Base-by-base conservation (phyloP, 1,139 yeast genomes). In the Hemisphaericaspora subhashii region DNA sequence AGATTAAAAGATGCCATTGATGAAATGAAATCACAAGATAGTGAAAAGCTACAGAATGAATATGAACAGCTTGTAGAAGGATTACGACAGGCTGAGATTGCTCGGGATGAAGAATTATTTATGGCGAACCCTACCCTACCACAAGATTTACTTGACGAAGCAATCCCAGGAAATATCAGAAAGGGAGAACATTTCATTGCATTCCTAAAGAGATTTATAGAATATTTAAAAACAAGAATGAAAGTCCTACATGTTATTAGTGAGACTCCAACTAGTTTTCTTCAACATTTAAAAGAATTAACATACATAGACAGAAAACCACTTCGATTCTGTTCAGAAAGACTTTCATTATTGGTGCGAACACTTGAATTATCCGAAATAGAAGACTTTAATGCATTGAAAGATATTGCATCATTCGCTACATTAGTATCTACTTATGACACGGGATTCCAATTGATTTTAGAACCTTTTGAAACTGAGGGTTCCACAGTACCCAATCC, bases 401-500 rank as follows among this genome's bases (percentile, higher is more conserved):
- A 92, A 57, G 98, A 94, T 57, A 87, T 92, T 43, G 98, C 96
- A 0, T 89, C 96, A 0, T 92, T 92, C 72, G 99, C 98, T 1
- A 92, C 99, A 0, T 69, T 92, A 35, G 94, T 92, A 1, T 83
- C 98, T 0, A 94, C 98, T 0, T 92, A 94, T 61, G 98, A 92
- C 50, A 77, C 82, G 27, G 99, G 99, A 0, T 92, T 92, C 58
- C 83, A 87, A 51, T 72, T 92, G 44, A 92, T 92, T 47, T 70
- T 94, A 40, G 99, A 92, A 55, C 99, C 99, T 0, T 92, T 81
- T 64, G 99, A 92, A 59, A 84, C 96, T 0, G 99, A 92, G 55
- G 94, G 92, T 44, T 90, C 98, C 1, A 90, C 97, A 0, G 98
- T 94, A 13, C 98, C 99, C 0, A 94, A 92, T 57, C 99, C 99